Evolutionary conservation across 2,329 filamentous ascomycete genomes (phyloP).

Genomic region (Botryotinia globosa): DNA sequence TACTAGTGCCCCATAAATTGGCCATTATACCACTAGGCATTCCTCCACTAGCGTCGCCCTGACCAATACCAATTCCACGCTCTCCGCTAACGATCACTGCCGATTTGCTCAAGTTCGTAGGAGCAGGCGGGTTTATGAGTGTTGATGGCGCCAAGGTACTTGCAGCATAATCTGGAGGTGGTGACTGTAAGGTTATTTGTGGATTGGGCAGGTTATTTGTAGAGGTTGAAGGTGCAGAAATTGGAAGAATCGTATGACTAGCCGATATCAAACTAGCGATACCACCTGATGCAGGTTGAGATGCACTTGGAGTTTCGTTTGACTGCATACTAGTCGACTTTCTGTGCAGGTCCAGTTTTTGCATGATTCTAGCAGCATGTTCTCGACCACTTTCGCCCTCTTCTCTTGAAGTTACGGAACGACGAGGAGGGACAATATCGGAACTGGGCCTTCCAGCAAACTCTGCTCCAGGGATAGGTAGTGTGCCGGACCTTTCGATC

Average conservation of each 20-base stretch:
- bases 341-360: slow-evolving; percentile 85
- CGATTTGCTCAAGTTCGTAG: slow-evolving; percentile 81
- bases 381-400: slow-evolving; percentile 76
- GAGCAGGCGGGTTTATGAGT: slow-evolving; percentile 75
- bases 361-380: slow-evolving; percentile 84
- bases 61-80: slow-evolving; percentile 62
- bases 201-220: slow-evolving; percentile 36
- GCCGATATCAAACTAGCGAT: slow-evolving; percentile 84
- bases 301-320: slow-evolving; percentile 41
- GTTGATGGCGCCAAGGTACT: slow-evolving; percentile 78
- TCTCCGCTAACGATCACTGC: slow-evolving; percentile 81
- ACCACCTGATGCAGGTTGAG: slow-evolving; percentile 51
- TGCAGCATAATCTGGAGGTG: slow-evolving; percentile 44
- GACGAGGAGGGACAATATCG: slow-evolving; percentile 58
- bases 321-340: slow-evolving; percentile 55
- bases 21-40: slow-evolving; percentile 85
- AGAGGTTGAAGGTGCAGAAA: slow-evolving; percentile 45
- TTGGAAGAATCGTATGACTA: slow-evolving; percentile 74
- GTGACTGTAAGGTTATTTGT: slow-evolving; percentile 41
- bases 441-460: slow-evolving; percentile 62
- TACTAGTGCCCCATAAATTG: slow-evolving; percentile 88
- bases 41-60: slow-evolving; percentile 58
- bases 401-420: slow-evolving; percentile 59
- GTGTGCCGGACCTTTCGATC: slow-evolving; percentile 60
- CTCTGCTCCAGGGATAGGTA: slow-evolving; percentile 64